phyloP scores from a whole-genome alignment of 768 basidiomycete species.

The Boletus sensibilis region DNA sequence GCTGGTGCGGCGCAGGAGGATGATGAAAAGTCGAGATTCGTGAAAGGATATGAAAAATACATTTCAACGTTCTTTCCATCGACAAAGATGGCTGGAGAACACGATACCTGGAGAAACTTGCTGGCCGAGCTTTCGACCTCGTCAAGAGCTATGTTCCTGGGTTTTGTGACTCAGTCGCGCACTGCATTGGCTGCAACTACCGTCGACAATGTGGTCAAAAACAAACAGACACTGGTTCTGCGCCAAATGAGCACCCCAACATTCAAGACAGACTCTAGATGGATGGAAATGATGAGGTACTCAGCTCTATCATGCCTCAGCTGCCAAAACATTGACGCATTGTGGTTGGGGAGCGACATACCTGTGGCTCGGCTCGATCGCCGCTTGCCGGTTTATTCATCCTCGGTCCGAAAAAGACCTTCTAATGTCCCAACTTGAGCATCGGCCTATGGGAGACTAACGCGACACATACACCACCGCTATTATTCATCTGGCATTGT shows the following conservation, averaged over 20 bases:
- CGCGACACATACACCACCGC: no score
- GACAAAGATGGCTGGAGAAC: neutral
- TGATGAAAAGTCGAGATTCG: conserved; percentile 2
- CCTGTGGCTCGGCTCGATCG: neutral
- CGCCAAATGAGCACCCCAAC: neutral
- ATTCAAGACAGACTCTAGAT: neutral
- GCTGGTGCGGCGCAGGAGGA: neutral
- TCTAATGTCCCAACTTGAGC: neutral
- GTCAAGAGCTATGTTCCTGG: neutral
- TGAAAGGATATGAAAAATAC: neutral
- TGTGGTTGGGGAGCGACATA: neutral
- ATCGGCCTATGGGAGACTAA: neutral
- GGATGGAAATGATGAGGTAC: neutral
- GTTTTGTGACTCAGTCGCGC: neutral
- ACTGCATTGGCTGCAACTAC: neutral
- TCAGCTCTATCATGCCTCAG: neutral
- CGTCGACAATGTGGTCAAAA: neutral
- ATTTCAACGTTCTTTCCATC: neutral
- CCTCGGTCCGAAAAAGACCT: neutral
- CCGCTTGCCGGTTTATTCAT: neutral
- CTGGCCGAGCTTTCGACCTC: neutral
- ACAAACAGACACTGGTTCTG: neutral
- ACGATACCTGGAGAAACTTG: neutral
- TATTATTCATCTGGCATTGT: no score
- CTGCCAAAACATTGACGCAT: neutral